Evolutionary conservation across 139 green algal species (phyloP).

Genomic region (Micractinium sp.): DNA sequence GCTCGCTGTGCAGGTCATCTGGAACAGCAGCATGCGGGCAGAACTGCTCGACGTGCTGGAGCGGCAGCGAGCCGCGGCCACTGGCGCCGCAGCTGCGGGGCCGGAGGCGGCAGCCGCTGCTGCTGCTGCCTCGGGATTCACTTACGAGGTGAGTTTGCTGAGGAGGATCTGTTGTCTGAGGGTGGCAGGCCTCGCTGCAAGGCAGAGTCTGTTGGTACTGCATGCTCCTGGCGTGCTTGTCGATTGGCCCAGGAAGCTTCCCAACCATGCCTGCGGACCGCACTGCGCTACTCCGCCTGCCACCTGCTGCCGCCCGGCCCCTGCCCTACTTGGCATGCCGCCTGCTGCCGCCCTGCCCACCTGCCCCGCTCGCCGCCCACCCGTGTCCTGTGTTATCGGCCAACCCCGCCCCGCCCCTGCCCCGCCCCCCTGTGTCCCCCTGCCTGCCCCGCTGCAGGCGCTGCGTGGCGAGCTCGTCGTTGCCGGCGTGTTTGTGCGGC

Average conservation of each 20-base stretch:
- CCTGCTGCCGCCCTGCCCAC: too few relatives aligned
- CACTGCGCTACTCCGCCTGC: too few relatives aligned
- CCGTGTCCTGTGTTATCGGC: neutral
- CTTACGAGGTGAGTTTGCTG: conserved; percentile 5
- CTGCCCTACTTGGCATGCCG: too few relatives aligned
- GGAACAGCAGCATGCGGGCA: conserved; percentile 84
- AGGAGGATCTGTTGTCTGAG: neutral
- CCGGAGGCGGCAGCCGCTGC: neutral
- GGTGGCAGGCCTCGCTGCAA: too few relatives aligned
- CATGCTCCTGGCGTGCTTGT: too few relatives aligned
- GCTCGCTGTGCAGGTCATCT: conserved; percentile 87
- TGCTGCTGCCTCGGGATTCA: neutral
- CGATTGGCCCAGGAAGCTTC: too few relatives aligned
- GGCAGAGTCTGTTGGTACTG: too few relatives aligned
- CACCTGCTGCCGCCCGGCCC: too few relatives aligned
- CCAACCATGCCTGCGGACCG: too few relatives aligned
- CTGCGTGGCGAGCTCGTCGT: conserved; percentile 82
- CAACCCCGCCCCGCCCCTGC: neutral
- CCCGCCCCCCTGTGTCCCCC: neutral
- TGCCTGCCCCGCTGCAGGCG: conserved; percentile 2
- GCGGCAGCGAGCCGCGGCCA: conserved; percentile 23
- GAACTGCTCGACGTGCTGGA: conserved; percentile 77
- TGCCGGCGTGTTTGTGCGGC: conserved; percentile 87
- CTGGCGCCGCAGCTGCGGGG: neutral
- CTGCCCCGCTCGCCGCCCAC: neutral